These are phyloP conservation scores for Diaporthe sp. DNA, from an alignment of 2,329 filamentous ascomycete species.

Conservation along the genomic window DNA sequence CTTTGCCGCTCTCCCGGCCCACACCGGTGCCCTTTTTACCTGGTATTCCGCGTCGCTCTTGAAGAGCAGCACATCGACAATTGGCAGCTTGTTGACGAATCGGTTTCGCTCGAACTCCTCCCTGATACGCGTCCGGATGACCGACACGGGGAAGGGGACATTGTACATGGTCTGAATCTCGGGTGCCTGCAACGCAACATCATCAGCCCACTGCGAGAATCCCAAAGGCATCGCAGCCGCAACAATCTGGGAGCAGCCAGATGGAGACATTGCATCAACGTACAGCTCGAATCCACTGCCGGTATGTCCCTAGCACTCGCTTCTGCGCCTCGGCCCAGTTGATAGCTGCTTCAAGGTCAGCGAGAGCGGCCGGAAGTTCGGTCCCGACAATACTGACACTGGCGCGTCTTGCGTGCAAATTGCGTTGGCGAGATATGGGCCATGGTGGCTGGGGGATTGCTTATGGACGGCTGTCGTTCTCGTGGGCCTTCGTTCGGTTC, in stretches of 20 bases:
- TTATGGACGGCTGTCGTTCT: slow-evolving; percentile 51
- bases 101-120: slow-evolving; percentile 97
- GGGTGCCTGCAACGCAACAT: slow-evolving; percentile 75
- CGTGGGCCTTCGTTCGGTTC: slow-evolving; percentile 44
- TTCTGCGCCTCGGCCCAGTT: slow-evolving; percentile 91
- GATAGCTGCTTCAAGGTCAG: slow-evolving; percentile 73
- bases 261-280: slow-evolving; percentile 57
- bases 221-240: neutral
- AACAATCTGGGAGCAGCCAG: neutral
- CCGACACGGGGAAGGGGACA: slow-evolving; percentile 87
- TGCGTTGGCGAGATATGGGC: slow-evolving; percentile 89
- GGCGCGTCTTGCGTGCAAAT: slow-evolving; percentile 84
- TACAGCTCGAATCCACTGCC: slow-evolving; percentile 97
- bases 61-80: slow-evolving; percentile 90
- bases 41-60: slow-evolving; percentile 96
- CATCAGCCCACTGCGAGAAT: slow-evolving; percentile 19
- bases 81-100: slow-evolving; percentile 89
- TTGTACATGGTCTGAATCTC: slow-evolving; percentile 99
- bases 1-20: neutral
- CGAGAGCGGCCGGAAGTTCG: slow-evolving; percentile 21
- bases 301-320: slow-evolving; percentile 90
- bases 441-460: slow-evolving; percentile 70
- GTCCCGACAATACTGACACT: slow-evolving; percentile 70
- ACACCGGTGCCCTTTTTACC: slow-evolving; percentile 65
- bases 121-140: slow-evolving; percentile 91